Base-by-base conservation (phyloP, 495 filamentous ascomycete species). In the Tuber microsphaerosporum region DNA sequence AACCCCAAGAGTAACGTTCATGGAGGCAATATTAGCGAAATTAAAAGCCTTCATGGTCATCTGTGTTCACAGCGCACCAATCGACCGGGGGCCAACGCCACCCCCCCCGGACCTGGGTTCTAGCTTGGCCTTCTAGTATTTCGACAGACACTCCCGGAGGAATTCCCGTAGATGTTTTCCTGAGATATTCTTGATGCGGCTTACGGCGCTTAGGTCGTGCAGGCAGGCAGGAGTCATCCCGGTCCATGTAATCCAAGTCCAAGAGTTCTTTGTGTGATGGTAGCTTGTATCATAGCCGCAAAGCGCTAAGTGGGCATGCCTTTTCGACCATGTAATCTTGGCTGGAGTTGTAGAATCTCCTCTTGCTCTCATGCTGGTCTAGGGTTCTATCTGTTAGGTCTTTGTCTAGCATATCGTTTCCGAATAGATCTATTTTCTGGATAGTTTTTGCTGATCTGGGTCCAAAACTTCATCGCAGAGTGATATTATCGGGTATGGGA, bases 71-170 rank as follows among this genome's bases (percentile, higher is more conserved):
- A n/a, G n/a, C n/a, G n/a, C n/a, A n/a, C n/a, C n/a, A n/a, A n/a
- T n/a, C n/a, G n/a, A n/a, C n/a, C n/a, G n/a, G n/a, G n/a, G n/a
- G n/a, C n/a, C n/a, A n/a, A n/a, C n/a, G n/a, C n/a, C n/a, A n/a
- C n/a, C n/a, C n/a, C n/a, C n/a, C n/a, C n/a, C n/a, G n/a, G 97
- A 94, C 5, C 96, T 95, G 12, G 95, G 93, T 82, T 99, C 93
- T 56, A 95, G 91, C 74, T 91, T 92, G 4, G 94, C 93, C 82
- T 89, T 93, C 77, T 92, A 89, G 84, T 97, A 98, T 84, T 97
- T 98, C 76, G 87, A 86, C 48, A 99, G 85, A 82, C 95, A 99
- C 44, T 92, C 85, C 26, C 85, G 78, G 74, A 99, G 85, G 85
- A 98, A 99, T 14, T 87, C 84, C 43, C 86, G 84, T 42, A 97